phyloP scores from a whole-genome alignment of 2,329 filamentous ascomycete genomes.

The Sporothrix brunneoviolacea region DNA sequence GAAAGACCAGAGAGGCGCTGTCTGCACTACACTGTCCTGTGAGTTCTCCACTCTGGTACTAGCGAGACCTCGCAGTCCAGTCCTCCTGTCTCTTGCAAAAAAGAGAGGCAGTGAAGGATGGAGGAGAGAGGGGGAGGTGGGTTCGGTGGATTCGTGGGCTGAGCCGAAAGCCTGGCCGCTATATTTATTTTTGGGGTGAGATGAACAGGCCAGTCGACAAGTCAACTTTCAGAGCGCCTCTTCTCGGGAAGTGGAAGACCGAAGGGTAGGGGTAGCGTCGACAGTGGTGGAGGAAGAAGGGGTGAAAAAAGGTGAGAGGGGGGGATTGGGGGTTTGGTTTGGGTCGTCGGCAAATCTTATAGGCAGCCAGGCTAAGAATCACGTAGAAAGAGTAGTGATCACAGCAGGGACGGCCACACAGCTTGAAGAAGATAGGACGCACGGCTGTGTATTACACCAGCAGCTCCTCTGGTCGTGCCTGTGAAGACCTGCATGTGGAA shows the following conservation, averaged over 20 bases:
- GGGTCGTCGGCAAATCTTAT: not conserved
- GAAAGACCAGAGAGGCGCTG: not conserved
- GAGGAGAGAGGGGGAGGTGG: not conserved
- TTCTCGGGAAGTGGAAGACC: not conserved
- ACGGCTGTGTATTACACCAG: too few species aligned
- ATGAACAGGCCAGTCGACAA: not conserved
- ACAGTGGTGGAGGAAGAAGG: not conserved
- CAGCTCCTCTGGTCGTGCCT: too few species aligned
- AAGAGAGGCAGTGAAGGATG: not conserved
- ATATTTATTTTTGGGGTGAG: not conserved
- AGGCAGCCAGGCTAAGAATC: not conserved
- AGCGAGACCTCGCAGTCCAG: not conserved
- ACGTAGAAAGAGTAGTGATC: too few species aligned
- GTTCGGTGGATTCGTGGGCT: constrained; percentile 3
- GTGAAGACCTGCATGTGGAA: too few species aligned
- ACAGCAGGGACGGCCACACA: too few species aligned
- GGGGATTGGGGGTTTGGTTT: not conserved
- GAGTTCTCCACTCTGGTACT: constrained; percentile 1
- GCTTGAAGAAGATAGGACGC: too few species aligned
- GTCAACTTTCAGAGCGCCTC: not conserved
- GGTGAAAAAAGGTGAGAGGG: not conserved
- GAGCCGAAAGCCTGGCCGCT: constrained; percentile 1
- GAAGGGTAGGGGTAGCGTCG: not conserved
- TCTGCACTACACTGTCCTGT: constrained; percentile 8
- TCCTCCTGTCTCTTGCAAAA: not conserved